phyloP scores from a whole-genome alignment of 148 eudicot species.

The Linanthus parryae region DNA sequence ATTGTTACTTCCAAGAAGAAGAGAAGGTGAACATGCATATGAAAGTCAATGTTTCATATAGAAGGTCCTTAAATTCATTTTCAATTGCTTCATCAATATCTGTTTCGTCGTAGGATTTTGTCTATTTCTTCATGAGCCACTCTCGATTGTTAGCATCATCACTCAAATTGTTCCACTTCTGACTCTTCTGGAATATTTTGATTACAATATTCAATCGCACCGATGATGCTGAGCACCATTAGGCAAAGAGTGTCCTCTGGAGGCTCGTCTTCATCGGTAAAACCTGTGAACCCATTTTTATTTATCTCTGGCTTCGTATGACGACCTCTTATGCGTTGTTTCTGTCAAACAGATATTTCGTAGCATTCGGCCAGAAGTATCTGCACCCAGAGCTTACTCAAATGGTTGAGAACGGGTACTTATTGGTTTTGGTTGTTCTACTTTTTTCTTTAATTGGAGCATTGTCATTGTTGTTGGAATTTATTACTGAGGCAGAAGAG shows the following conservation, averaged over 20 bases:
- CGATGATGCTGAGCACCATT: slow-evolving; percentile 31
- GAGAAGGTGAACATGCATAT: too few species aligned
- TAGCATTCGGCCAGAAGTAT: slow-evolving; percentile 13
- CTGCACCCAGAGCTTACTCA: slow-evolving; percentile 17
- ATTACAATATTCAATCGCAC: too few species aligned
- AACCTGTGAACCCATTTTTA: neutral
- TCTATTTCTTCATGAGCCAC: too few species aligned
- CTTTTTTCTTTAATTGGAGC: too few species aligned
- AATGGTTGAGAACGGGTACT: slow-evolving; percentile 24
- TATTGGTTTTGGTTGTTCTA: neutral
- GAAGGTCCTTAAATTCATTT: too few species aligned
- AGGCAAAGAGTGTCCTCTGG: slow-evolving; percentile 35
- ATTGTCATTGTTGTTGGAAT: neutral
- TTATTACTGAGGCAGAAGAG: neutral
- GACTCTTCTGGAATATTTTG: too few species aligned
- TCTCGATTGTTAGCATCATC: too few species aligned
- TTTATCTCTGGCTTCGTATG: neutral
- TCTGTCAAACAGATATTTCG: slow-evolving; percentile 15
- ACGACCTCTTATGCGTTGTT: slow-evolving; percentile 1
- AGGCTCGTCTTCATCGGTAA: slow-evolving; percentile 32
- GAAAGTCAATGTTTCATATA: too few species aligned
- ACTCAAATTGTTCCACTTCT: too few species aligned
- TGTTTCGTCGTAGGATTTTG: too few species aligned
- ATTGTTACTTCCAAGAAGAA: too few species aligned
- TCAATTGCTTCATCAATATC: too few species aligned